phyloP scores from a whole-genome alignment of 139 green algal species.

The Closterium sp. region DNA sequence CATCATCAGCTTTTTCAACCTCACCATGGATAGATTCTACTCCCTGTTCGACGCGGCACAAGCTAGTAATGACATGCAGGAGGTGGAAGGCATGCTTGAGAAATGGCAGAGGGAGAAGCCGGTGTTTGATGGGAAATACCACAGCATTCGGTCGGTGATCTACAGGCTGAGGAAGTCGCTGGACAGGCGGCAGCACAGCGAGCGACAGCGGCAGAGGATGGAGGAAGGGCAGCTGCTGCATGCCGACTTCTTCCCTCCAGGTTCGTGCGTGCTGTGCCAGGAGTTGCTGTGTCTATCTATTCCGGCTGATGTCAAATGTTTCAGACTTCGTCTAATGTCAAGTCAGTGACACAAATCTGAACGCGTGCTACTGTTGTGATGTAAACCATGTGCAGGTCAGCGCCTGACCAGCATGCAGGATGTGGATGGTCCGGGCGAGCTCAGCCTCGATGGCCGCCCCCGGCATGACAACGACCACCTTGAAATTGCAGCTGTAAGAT shows the following conservation, averaged over 20 bases:
- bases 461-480: slow-evolving; percentile 65
- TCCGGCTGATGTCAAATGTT: background rate
- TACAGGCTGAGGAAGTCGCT: background rate
- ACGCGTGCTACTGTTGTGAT: too few relatives aligned
- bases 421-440: slow-evolving; percentile 33
- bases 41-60: background rate
- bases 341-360: too few relatives aligned
- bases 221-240: background rate
- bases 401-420: background rate
- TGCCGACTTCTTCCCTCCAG: background rate
- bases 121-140: background rate
- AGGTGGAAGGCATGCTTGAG: slow-evolving; percentile 22
- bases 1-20: background rate
- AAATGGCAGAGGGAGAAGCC: slow-evolving; percentile 24
- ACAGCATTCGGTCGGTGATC: background rate
- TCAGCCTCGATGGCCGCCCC: slow-evolving; percentile 10
- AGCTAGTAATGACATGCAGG: slow-evolving; percentile 12
- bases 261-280: background rate
- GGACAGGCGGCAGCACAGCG: background rate
- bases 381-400: background rate
- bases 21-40: background rate
- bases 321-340: background rate
- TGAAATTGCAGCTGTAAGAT: slow-evolving; percentile 9
- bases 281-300: background rate
- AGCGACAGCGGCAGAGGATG: background rate